Percentiles rank a stretch among this genome's conserved stretches.
These are phyloP conservation scores for Acanthamoeba quina DNA, from an alignment of 208 protist species.

Conservation along the genomic window DNA sequence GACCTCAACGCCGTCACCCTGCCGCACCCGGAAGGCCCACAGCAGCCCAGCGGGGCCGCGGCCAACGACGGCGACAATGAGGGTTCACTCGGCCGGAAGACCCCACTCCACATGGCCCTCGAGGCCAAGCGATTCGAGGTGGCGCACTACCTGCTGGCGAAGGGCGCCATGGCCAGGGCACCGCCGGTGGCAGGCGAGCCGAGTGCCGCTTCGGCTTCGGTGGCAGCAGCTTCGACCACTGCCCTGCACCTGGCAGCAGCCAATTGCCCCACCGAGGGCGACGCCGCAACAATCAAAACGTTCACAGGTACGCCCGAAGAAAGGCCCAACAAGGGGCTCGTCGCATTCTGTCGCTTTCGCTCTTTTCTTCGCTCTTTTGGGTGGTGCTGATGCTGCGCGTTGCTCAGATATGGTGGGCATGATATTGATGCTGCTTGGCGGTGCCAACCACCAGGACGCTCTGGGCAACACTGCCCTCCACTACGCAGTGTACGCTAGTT, in stretches of 20 bases:
- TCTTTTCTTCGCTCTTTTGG: neutral
- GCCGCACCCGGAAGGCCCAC: neutral
- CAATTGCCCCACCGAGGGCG: conserved; percentile 17
- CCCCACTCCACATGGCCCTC: neutral
- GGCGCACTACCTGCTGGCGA: conserved; percentile 40
- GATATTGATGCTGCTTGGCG: conserved; percentile 4
- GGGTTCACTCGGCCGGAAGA: neutral
- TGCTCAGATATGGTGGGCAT: neutral
- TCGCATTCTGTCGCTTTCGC: neutral
- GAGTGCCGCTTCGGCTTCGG: neutral
- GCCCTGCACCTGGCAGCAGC: neutral
- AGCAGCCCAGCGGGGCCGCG: neutral
- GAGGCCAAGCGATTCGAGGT: conserved; percentile 16
- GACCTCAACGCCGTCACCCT: conserved; percentile 45
- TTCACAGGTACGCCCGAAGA: neutral
- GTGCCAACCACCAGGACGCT: neutral
- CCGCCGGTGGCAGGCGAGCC: too few relatives aligned
- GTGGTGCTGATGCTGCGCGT: neutral
- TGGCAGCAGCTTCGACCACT: neutral
- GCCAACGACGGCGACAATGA: neutral
- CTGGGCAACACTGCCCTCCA: conserved; percentile 14
- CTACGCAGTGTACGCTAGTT: neutral
- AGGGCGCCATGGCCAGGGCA: neutral
- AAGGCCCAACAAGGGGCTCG: neutral
- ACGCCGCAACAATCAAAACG: neutral